Evolutionary conservation across 2,329 filamentous ascomycete genomes (phyloP), one percentile per base, ranked within the genome.

Genomic region (Exophiala aquamarina): DNA sequence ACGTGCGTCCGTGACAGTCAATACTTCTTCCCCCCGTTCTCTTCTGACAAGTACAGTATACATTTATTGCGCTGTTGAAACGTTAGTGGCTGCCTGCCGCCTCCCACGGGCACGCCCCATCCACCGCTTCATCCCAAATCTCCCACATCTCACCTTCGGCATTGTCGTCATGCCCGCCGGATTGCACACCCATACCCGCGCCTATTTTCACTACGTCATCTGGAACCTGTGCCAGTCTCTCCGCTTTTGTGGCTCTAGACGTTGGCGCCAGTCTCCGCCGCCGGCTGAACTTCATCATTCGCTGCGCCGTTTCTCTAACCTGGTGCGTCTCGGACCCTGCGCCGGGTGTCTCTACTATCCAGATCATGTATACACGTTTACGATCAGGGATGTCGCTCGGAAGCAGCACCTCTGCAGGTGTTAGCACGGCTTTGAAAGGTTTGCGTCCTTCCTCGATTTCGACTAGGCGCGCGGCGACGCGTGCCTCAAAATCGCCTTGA

Each of bases 381-480:
- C 41, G 41, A 38, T 44, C 41, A 6, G 9, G 9, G 8, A 44
- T 36, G 18, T 36, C 41, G 19, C 41, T 26, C 15, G 17, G 17
- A 15, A 15, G 4, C 13, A 44, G 19, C 15, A 44, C 32, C 32
- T 44, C 41, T 3, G 5, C 7, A 6, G 29, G 15, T 3, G 13
- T 9, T 20, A 44, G 41, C 19, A 44, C 15, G 14, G 32, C 17
- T 32, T 44, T 44, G 41, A 44, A 44, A 5, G 41, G 41, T 28
- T 15, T 38, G 5, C 32, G 41, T 13, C 26, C 41, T 37, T 46
- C 43, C 33, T 46, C 43, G 23, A 46, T 39, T 18, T 39, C 43
- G 6, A 46, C 35, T 21, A 46, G 8, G 8, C 35, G 43, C 15
- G 35, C 35, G 14, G 44, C 44, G 9, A 47, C 32, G 9, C 29